Percentiles rank a stretch among this genome's conserved stretches.
Evolutionary conservation across 768 basidiomycete genomes (phyloP).

Genomic region (Vararia minispora): DNA sequence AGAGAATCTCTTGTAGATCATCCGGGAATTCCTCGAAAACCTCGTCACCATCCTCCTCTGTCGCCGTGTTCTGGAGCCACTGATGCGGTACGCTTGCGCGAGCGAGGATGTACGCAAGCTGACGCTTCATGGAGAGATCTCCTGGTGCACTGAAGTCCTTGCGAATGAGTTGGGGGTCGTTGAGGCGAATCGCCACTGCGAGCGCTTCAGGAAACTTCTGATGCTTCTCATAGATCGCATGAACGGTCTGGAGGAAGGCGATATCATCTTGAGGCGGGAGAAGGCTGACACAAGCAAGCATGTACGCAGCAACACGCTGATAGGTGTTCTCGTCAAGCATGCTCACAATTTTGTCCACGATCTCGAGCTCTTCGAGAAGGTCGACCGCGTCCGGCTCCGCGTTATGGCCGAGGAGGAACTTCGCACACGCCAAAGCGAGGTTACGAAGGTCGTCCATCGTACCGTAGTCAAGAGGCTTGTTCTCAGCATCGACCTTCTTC

Average conservation of each 20-base stretch:
- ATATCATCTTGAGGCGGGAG: slow-evolving; percentile 90
- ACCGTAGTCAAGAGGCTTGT: slow-evolving; percentile 33
- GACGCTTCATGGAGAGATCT: slow-evolving; percentile 91
- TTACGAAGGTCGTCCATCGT: slow-evolving; percentile 64
- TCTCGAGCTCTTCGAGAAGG: slow-evolving; percentile 86
- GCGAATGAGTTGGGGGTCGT: slow-evolving; percentile 67
- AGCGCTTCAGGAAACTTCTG: slow-evolving; percentile 88
- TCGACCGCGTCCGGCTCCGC: slow-evolving; percentile 99
- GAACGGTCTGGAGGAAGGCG: slow-evolving; percentile 79
- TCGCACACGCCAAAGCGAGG: slow-evolving; percentile 76
- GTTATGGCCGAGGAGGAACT: slow-evolving; percentile 85
- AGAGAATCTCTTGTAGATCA: slow-evolving; percentile 76
- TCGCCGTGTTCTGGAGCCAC: slow-evolving; percentile 61
- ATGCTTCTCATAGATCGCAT: slow-evolving; percentile 80
- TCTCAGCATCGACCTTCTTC: not conserved
- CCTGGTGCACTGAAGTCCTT: slow-evolving; percentile 84
- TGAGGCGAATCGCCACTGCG: slow-evolving; percentile 73
- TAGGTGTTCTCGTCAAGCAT: slow-evolving; percentile 85
- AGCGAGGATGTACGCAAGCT: slow-evolving; percentile 88
- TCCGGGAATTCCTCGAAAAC: slow-evolving; percentile 57
- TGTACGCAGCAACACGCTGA: slow-evolving; percentile 86
- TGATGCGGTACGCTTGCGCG: slow-evolving; percentile 85
- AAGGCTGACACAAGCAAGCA: slow-evolving; percentile 90
- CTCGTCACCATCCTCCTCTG: slow-evolving; percentile 41
- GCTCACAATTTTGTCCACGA: slow-evolving; percentile 63